Percentiles rank a stretch among this genome's conserved stretches.
These are phyloP conservation scores for Lactifluus subvellereus DNA, from an alignment of 768 basidiomycete genomes.

Conservation along the genomic window DNA sequence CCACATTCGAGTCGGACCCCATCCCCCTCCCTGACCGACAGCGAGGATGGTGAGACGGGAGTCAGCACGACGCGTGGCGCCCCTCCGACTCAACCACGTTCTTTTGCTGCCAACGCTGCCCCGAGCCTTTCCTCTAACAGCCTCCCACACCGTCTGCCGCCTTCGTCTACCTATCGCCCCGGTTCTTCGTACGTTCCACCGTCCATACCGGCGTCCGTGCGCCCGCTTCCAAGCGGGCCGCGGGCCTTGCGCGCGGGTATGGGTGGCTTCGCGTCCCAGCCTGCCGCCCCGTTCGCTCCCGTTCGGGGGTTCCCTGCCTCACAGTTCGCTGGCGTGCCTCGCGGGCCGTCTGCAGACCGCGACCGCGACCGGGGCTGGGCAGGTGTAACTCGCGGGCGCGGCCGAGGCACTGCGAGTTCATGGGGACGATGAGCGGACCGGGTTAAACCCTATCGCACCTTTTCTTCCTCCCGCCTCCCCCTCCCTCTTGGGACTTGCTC, in stretches of 20 bases:
- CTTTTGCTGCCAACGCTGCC: slow-evolving; percentile 3
- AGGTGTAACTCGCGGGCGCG: slow-evolving; percentile 11
- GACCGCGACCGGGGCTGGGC: slow-evolving; percentile 23
- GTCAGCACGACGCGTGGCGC: neutral
- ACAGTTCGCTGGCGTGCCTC: slow-evolving; percentile 18
- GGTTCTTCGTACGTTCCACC: slow-evolving; percentile 18
- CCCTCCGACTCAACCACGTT: slow-evolving; percentile 23
- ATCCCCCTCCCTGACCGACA: slow-evolving; percentile 5
- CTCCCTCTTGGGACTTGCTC: neutral
- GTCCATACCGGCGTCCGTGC: slow-evolving; percentile 14
- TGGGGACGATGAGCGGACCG: slow-evolving; percentile 19
- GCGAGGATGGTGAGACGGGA: slow-evolving; percentile 23
- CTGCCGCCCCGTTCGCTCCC: neutral
- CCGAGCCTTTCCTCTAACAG: neutral
- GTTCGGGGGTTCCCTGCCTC: slow-evolving; percentile 8
- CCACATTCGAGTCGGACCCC: slow-evolving; percentile 15
- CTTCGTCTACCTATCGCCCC: slow-evolving; percentile 21
- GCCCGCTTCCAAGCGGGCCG: slow-evolving; percentile 24
- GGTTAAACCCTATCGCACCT: neutral
- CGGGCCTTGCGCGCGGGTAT: slow-evolving; percentile 22
- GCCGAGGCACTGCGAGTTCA: slow-evolving; percentile 16
- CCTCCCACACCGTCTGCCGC: slow-evolving; percentile 17
- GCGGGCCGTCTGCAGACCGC: slow-evolving; percentile 23
- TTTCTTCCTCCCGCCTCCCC: neutral
- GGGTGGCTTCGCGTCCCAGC: slow-evolving; percentile 4